Evolutionary conservation across 805 yeast species (phyloP), one percentile per base, ranked within the genome.

Genomic region (Nakazawaea populi): DNA sequence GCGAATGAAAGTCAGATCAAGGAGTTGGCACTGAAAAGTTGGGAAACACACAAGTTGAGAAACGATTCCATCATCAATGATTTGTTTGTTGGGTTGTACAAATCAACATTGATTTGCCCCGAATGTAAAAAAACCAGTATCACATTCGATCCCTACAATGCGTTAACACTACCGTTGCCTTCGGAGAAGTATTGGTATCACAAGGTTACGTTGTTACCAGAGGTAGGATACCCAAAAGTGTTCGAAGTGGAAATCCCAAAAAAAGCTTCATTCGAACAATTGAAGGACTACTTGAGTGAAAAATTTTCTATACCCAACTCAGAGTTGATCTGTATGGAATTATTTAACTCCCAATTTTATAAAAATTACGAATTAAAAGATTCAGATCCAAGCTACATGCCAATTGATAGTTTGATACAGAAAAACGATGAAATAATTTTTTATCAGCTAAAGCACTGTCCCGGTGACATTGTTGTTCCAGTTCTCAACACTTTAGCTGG

Each of bases 141-240:
- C 29, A 91, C 97, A 0, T 94, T 91, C 68, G 99, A 92, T 64
- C 98, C 99, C 0, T 92, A 82, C 62, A 89, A 83, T 68, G 97
- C 90, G 61, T 69, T 92, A 56, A 90, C 99, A 0, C 69, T 92
- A 42, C 98, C 98, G 0, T 71, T 92, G 28, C 98, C 98, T 0
- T 79, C 85, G 2, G 79, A 79, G 44, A 79, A 82, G 46, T 72
- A 76, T 45, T 91, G 97, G 96, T 68, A 71, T 34, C 84, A 82
- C 40, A 75, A 75, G 24, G 73, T 92, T 36, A 71, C 77, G 1
- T 68, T 89, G 14, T 76, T 90, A 34, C 82, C 87, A n/a, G 76
- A 79, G 37, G 63, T 69, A 18, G 79, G 82, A 6, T 67, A 64
- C 8, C 79, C 84, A 0, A 67, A 68, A 48, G 46, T 64, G 7